A percentile compares a stretch with the other conserved stretches of the same genome.
phyloP scores from a whole-genome alignment of 768 basidiomycete genomes.

The Tremella mesenterica region DNA sequence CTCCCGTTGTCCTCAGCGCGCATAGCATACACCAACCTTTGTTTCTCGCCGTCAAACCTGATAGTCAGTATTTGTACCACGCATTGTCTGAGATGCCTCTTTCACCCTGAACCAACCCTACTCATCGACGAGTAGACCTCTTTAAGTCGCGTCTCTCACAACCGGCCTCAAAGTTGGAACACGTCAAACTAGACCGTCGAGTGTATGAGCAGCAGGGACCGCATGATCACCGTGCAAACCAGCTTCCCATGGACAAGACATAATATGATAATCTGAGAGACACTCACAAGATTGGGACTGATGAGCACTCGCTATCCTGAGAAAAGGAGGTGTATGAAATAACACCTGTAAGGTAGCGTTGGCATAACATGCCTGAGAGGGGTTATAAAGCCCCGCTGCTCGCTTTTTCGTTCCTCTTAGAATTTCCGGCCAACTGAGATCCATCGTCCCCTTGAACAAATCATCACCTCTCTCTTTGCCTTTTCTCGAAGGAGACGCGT shows the following conservation, averaged over 20 bases:
- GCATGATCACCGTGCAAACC: background rate
- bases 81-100: no score
- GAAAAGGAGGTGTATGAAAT: slow-evolving; percentile 78
- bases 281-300: slow-evolving; percentile 55
- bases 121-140: no score
- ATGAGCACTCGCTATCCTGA: slow-evolving; percentile 22
- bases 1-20: slow-evolving; percentile 53
- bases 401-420: slow-evolving; percentile 5
- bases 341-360: slow-evolving; percentile 92
- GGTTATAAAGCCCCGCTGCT: slow-evolving; percentile 62
- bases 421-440: slow-evolving; percentile 17
- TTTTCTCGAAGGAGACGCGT: background rate
- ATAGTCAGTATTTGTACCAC: no score
- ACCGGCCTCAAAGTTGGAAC: no score
- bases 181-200: no score
- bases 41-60: background rate
- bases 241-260: background rate
- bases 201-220: no score
- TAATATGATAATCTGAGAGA: no score
- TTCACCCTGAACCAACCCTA: no score
- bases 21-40: slow-evolving; percentile 40
- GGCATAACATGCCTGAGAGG: slow-evolving; percentile 89
- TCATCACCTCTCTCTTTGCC: background rate
- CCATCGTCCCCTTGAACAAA: slow-evolving; percentile 2
- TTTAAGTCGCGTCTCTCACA: background rate